phyloP scores from a whole-genome alignment of 345 rosid genomes.

The Lumnitzera racemosa region DNA sequence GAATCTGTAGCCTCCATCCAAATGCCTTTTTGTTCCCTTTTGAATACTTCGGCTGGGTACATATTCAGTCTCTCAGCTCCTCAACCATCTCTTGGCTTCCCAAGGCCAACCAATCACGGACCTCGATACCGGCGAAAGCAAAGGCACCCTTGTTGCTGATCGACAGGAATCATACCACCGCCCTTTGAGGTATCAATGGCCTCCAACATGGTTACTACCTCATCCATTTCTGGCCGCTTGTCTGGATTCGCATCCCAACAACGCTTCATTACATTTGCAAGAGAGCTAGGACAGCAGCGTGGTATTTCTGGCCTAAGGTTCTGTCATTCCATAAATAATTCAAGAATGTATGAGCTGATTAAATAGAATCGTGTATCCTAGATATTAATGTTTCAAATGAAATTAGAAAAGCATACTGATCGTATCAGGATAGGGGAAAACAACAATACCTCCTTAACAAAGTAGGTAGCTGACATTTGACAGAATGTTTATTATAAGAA shows the following conservation, averaged over 20 bases:
- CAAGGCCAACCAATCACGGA: slow-evolving; percentile 34
- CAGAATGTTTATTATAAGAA: too few relatives aligned
- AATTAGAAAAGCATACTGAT: too few relatives aligned
- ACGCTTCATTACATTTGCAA: slow-evolving; percentile 87
- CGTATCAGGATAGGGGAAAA: too few relatives aligned
- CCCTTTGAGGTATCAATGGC: slow-evolving; percentile 90
- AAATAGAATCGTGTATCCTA: too few relatives aligned
- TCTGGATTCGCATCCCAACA: slow-evolving; percentile 98
- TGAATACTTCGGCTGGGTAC: too few relatives aligned
- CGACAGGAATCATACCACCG: slow-evolving; percentile 89
- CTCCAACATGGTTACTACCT: slow-evolving; percentile 79
- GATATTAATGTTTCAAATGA: too few relatives aligned
- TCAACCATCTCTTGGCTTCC: slow-evolving; percentile 4
- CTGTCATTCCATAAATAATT: slow-evolving; percentile 25
- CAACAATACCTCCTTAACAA: too few relatives aligned
- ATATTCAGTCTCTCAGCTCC: neutral
- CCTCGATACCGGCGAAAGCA: slow-evolving; percentile 75
- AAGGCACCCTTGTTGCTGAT: slow-evolving; percentile 77
- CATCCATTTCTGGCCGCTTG: slow-evolving; percentile 92
- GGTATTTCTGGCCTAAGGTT: slow-evolving; percentile 97
- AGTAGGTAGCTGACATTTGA: too few relatives aligned
- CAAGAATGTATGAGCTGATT: neutral
- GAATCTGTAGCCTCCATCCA: slow-evolving; percentile 6
- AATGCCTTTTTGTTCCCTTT: slow-evolving; percentile 9
- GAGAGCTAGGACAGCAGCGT: slow-evolving; percentile 83